These are phyloP conservation scores for Ensete ventricosum DNA, from an alignment of 176 grass and related monocot species.

Conservation along the genomic window DNA sequence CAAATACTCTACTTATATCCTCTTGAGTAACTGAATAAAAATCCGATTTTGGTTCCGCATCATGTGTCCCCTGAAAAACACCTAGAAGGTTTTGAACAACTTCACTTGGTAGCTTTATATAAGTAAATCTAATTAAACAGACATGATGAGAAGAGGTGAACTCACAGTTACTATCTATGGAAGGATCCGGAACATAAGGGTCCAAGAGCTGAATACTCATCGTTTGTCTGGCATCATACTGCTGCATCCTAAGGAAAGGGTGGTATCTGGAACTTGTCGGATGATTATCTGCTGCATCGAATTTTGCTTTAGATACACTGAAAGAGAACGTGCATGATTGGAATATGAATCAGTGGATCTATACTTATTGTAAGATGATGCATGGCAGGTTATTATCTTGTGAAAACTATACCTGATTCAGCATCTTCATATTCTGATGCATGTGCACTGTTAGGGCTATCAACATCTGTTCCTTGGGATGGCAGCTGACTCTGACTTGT, in stretches of 20 bases:
- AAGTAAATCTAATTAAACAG: conserved; percentile 3
- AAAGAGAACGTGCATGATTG: conserved; percentile 54
- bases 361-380: conserved; percentile 42
- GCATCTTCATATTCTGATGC: conserved; percentile 97
- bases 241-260: conserved; percentile 95
- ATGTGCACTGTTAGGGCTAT: conserved; percentile 87
- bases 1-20: conserved; percentile 45
- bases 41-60: conserved; percentile 34
- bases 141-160: conserved; percentile 7
- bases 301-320: conserved; percentile 92
- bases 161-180: conserved; percentile 66
- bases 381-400: conserved; percentile 35
- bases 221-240: conserved; percentile 73
- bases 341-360: conserved; percentile 49
- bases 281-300: conserved; percentile 91
- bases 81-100: conserved; percentile 26
- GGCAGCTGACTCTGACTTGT: conserved; percentile 70
- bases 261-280: conserved; percentile 88
- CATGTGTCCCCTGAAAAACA: conserved; percentile 47
- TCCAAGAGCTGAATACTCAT: conserved; percentile 40
- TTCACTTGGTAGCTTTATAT: background rate
- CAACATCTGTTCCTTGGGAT: conserved; percentile 73
- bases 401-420: conserved; percentile 86
- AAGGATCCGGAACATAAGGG: conserved; percentile 31
- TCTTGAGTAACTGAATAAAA: conserved; percentile 43